These are phyloP conservation scores for Vanderwaltozyma tropicalis DNA, from an alignment of 805 yeast genomes.

Conservation along the genomic window DNA sequence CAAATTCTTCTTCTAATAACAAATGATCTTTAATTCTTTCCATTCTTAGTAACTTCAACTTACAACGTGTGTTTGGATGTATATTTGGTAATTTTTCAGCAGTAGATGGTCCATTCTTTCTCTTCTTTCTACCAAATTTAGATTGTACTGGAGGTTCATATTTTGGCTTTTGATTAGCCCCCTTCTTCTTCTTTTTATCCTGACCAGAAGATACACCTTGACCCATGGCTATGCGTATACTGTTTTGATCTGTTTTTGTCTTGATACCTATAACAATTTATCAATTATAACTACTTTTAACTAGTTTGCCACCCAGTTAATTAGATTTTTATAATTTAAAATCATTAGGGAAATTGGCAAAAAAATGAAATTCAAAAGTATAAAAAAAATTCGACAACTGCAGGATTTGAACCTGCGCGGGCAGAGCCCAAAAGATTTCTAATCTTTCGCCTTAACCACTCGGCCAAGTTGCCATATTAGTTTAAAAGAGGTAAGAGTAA, in stretches of 20 bases:
- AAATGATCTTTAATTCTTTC: constrained; percentile 96
- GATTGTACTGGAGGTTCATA: constrained; percentile 98
- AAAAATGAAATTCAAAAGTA: not conserved
- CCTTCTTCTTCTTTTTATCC: constrained; percentile 41
- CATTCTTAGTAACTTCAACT: constrained; percentile 78
- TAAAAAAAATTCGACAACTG: constrained; percentile 41
- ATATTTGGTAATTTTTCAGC: constrained; percentile 75
- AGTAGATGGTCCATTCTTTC: constrained; percentile 82
- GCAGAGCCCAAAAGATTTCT: constrained; percentile 43
- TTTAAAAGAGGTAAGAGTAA: no score
- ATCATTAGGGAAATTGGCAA: not conserved
- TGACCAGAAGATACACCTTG: constrained; percentile 30
- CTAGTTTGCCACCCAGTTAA: constrained; percentile 4
- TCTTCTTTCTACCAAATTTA: constrained; percentile 82
- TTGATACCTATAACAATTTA: not conserved
- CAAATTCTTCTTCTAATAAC: constrained; percentile 90
- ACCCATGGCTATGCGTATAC: constrained; percentile 19
- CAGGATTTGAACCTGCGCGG: constrained; percentile 58
- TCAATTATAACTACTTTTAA: not conserved
- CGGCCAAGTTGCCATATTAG: constrained; percentile 40
- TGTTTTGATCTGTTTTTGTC: no score
- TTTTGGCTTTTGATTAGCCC: constrained; percentile 81
- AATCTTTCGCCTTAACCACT: constrained; percentile 55
- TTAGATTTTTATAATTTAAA: no score
- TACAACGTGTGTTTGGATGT: constrained; percentile 87